phyloP scores from a whole-genome alignment of 225 moss, liverwort and hornwort genomes.

The Bryum argenteum region DNA sequence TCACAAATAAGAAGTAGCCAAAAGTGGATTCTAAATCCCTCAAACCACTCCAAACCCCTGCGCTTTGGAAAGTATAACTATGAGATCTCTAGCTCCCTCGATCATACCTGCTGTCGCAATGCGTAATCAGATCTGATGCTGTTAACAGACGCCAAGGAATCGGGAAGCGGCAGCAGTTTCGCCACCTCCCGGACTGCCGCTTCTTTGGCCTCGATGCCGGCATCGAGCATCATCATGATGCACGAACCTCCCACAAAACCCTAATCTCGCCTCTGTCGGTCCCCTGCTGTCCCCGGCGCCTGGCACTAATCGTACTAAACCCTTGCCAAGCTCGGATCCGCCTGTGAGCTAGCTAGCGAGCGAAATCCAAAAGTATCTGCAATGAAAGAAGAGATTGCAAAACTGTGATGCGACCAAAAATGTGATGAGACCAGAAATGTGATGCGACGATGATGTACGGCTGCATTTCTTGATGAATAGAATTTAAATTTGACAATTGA shows the following conservation, averaged over 20 bases:
- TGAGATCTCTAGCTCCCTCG: constrained; percentile 4
- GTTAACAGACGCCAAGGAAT: constrained; percentile 76
- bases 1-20: background rate
- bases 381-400: background rate
- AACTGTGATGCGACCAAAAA: background rate
- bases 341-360: background rate
- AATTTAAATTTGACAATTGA: constrained; percentile 37
- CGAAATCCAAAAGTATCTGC: background rate
- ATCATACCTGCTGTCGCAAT: constrained; percentile 84
- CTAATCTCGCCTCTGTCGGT: constrained; percentile 23
- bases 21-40: background rate
- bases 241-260: constrained; percentile 38
- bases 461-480: constrained; percentile 24
- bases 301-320: background rate
- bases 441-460: background rate
- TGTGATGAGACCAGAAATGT: too few species aligned
- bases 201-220: constrained; percentile 98
- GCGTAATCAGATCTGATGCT: constrained; percentile 89
- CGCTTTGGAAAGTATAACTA: background rate
- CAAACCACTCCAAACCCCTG: background rate
- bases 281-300: constrained; percentile 14
- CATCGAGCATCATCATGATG: constrained; percentile 94
- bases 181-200: constrained; percentile 97
- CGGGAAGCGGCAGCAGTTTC: constrained; percentile 90
- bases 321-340: background rate